Conservation (phyloP, 495 filamentous ascomycete genomes). For the Aspergillus bridgeri region DNA sequence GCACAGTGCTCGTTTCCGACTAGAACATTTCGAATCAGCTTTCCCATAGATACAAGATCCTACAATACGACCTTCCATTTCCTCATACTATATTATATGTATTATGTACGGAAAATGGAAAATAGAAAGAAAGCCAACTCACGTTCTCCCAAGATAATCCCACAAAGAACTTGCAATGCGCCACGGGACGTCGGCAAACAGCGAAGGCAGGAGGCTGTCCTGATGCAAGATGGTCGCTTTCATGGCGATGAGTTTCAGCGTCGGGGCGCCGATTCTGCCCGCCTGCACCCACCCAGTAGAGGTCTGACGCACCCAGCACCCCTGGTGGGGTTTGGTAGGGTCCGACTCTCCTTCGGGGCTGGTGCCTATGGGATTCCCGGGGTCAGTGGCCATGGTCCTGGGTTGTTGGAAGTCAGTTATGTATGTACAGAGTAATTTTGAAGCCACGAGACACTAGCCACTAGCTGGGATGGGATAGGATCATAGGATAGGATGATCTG, state of each 20-base stretch:
- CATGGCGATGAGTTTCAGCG: constrained; percentile 34
- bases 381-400: background rate
- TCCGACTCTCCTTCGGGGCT: constrained; percentile 11
- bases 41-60: background rate
- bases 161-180: constrained; percentile 36
- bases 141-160: constrained; percentile 35
- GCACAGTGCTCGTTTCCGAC: constrained; percentile 35
- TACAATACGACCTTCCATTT: background rate
- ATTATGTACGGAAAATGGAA: too few species aligned
- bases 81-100: too few species aligned
- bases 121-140: constrained; percentile 1
- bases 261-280: constrained; percentile 25
- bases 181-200: constrained; percentile 37
- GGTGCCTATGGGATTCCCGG: too few species aligned
- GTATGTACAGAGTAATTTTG: too few species aligned
- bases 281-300: constrained; percentile 26
- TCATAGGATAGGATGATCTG: too few species aligned
- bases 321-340: constrained; percentile 9
- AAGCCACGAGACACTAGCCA: too few species aligned
- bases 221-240: constrained; percentile 30
- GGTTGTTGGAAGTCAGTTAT: too few species aligned
- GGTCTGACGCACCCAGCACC: constrained; percentile 38
- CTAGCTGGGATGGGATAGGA: too few species aligned
- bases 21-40: constrained; percentile 3
- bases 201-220: constrained; percentile 20